Conservation (phyloP, 2,329 filamentous ascomycete genomes). For the Calonectria naviculata region DNA sequence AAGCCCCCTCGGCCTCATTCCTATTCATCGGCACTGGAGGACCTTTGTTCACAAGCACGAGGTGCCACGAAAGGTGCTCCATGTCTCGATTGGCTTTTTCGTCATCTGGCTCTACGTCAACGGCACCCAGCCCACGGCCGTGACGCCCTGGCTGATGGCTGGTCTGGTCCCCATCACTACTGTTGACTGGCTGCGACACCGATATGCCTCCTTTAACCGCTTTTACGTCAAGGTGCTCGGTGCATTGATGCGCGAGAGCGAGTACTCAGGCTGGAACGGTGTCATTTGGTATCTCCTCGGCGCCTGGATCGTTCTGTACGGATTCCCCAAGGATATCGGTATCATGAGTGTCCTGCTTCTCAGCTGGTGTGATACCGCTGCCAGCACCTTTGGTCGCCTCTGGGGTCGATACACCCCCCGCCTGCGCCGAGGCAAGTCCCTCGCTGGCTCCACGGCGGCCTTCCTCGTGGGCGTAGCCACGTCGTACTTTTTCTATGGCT, state of each 20-base stretch:
- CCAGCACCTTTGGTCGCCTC: constrained; percentile 90
- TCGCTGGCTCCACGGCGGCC: constrained; percentile 89
- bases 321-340: constrained; percentile 93
- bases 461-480: constrained; percentile 85
- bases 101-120: constrained; percentile 86
- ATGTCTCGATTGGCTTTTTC: constrained; percentile 97
- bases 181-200: constrained; percentile 85
- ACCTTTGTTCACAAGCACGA: constrained; percentile 96
- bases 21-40: constrained; percentile 92
- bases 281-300: constrained; percentile 97
- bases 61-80: constrained; percentile 91
- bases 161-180: constrained; percentile 86
- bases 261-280: constrained; percentile 94
- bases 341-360: constrained; percentile 90
- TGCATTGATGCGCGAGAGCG: constrained; percentile 95
- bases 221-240: constrained; percentile 88
- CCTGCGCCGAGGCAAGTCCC: constrained; percentile 87
- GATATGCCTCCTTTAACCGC: constrained; percentile 83
- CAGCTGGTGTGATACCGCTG: constrained; percentile 98
- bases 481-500: constrained; percentile 89
- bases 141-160: constrained; percentile 86
- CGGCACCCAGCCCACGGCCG: constrained; percentile 79
- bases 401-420: constrained; percentile 91
- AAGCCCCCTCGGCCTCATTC: constrained; percentile 92
- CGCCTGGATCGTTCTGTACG: constrained; percentile 85